Evolutionary conservation across 179 eudicot species (phyloP), one percentile per base, ranked within the genome.

Genomic region (Nepenthes alata): DNA sequence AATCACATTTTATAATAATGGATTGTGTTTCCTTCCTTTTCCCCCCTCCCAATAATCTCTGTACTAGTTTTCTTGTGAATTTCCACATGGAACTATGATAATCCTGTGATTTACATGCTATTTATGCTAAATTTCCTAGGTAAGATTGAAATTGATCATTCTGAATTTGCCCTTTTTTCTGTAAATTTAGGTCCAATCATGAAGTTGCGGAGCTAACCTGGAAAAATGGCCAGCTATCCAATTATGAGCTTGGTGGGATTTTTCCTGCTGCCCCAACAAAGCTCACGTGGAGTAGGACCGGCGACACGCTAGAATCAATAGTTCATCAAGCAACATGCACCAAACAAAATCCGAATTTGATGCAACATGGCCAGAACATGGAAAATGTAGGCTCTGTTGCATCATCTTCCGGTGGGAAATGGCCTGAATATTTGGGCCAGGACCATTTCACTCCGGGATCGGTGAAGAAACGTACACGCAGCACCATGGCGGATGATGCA

Each of bases 141-240:
- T 50, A 11, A 3, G 4, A 3, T 4, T 11, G 5, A 11, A 10
- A 11, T 13, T 11, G 4, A 10, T 50, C 2, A 50, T 50, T 50
- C 4, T 11, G 53, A 50, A 50, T 13, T 50, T 8, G n/a, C 5
- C 3, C 53, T 3, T 25, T 25, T 7, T 34, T 9, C 58, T 2
- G 2, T 35, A 55, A 70, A 57, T 36, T 52, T 82, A 87, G 95
- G 95, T 69, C 82, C 2, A 76, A 74, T 63, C 60, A 68, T 62
- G 94, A 81, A 68, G 84, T 84, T 59, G 64, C 85, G 49, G 94
- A 89, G 74, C 68, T 89, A 25, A 84, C 88, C 67, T 89, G 96
- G 96, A 86, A 84, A 72, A 86, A 89, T 71, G 96, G 94, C 36
- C 94, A 86, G 62, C 70, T 82, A 77, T 76, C 86, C 58, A 77